Percentiles rank a stretch among this genome's conserved stretches.
phyloP scores from a whole-genome alignment of 2,329 filamentous ascomycete genomes.

The Arthrobotrys conoides region DNA sequence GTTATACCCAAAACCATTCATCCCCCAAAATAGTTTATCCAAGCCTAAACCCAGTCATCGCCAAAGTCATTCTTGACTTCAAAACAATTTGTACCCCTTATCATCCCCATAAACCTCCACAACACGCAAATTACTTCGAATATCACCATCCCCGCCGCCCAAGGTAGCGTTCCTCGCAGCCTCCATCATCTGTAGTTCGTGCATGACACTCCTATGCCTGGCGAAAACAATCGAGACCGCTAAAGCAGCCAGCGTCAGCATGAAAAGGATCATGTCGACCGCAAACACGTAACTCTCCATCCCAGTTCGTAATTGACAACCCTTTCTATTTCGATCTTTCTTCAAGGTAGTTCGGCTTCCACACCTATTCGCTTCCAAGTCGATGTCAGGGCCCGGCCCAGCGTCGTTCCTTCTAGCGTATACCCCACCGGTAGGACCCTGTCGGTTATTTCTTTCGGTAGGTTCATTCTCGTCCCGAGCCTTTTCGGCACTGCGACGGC shows the following conservation, averaged over 20 bases:
- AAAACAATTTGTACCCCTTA: not conserved
- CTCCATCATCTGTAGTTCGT: slow-evolving; percentile 30
- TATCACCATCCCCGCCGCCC: not conserved
- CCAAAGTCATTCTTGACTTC: not conserved
- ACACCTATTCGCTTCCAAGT: slow-evolving; percentile 1
- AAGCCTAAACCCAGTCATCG: too few species aligned
- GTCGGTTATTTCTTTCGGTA: not conserved
- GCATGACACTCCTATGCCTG: slow-evolving; percentile 16
- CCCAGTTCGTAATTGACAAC: slow-evolving; percentile 9
- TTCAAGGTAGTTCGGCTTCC: not conserved
- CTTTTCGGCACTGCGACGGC: slow-evolving; percentile 11
- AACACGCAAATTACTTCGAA: not conserved
- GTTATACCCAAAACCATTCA: too few species aligned
- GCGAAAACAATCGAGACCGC: slow-evolving; percentile 37
- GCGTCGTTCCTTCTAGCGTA: too few species aligned
- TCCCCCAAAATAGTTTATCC: too few species aligned
- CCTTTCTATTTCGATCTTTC: slow-evolving; percentile 7
- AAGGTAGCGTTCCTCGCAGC: not conserved
- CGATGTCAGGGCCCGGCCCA: not conserved
- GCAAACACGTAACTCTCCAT: slow-evolving; percentile 43
- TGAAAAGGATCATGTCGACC: slow-evolving; percentile 33
- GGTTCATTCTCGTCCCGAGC: not conserved
- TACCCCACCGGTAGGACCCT: too few species aligned
- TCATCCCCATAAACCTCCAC: slow-evolving; percentile 7
- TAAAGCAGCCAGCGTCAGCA: slow-evolving; percentile 40